Base-by-base conservation (phyloP, 2,329 filamentous ascomycete genomes). In the Alternaria gaisen region DNA sequence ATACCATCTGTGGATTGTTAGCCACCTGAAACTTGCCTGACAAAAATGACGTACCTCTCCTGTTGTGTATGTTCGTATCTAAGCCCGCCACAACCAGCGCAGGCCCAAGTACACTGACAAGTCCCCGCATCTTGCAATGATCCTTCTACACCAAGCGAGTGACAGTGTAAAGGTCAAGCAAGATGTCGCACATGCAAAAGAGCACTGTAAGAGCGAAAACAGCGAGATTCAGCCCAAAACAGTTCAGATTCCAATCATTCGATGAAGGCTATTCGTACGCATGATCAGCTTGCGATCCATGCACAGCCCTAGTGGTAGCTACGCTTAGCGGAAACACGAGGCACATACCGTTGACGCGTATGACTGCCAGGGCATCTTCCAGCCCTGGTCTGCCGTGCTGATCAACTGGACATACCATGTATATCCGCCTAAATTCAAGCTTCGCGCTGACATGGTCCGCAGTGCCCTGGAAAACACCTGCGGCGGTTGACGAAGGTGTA, bases 261-360 rank as follows among this genome's bases (percentile, higher is more conserved):
- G 48, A 65, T 56, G 36, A 53, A 60, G 46, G 55, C 34, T 46
- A 56, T 38, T 56, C 26, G 18, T 24, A 47, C 51, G 52, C 50
- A 58, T 58, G 51, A 57, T 59, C 61, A 71, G 71, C n/a, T 60
- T 48, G 58, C 62, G 64, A 66, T 61, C 71, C 71, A 66, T 73
- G 71, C 68, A 64, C 60, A 51, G 66, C 60, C 44, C 56, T 58
- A 43, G 34, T 61, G 58, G 63, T 63, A 59, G 61, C 16, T n/a
- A 55, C 41, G 53, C 41, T 47, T 70, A 58, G 56, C 56, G 60
- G 53, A 60, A 57, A 55, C 59, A 60, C 63, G 66, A 52, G 62
- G 65, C 54, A 59, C 55, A 32, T 53, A 54, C 70, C 65, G 70
- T 72, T 24, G 62, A 64, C 42, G 52, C 32, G 51, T 58, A 53